These are phyloP conservation scores for Arthonia radiata DNA, from an alignment of 495 filamentous ascomycete genomes.

Conservation along the genomic window DNA sequence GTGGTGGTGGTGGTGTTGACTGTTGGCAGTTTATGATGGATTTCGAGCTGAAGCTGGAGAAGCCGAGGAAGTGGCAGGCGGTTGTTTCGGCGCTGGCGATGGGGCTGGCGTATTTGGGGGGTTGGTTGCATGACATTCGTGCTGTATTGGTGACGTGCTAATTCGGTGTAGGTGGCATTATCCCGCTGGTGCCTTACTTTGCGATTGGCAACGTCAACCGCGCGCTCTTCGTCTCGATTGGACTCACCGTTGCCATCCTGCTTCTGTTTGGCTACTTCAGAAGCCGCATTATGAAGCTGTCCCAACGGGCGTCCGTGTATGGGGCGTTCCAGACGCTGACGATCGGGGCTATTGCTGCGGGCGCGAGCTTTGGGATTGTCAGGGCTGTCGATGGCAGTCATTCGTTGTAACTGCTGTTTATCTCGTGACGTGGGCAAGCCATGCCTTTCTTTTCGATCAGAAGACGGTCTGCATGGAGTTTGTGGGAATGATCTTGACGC, in stretches of 20 bases:
- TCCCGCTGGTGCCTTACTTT: slow-evolving; percentile 34
- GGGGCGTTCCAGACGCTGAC: slow-evolving; percentile 11
- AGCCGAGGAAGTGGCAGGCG: slow-evolving; percentile 17
- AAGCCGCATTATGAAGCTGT: slow-evolving; percentile 8
- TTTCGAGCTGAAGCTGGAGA: slow-evolving; percentile 22
- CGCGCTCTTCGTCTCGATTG: slow-evolving; percentile 24
- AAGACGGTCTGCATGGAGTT: too few species aligned
- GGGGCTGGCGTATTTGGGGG: slow-evolving; percentile 27
- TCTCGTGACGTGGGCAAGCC: too few species aligned
- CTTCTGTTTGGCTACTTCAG: slow-evolving; percentile 28
- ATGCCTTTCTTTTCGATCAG: too few species aligned
- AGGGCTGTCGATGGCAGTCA: slow-evolving; percentile 9
- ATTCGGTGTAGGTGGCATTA: slow-evolving; percentile 18
- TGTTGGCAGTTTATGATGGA: slow-evolving; percentile 24
- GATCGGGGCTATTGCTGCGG: slow-evolving; percentile 9
- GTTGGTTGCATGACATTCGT: slow-evolving; percentile 9
- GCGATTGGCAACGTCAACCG: slow-evolving; percentile 15
- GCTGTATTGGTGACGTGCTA: neutral
- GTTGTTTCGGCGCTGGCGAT: slow-evolving; percentile 25
- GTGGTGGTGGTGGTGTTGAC: slow-evolving; percentile 1
- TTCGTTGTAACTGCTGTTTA: too few species aligned
- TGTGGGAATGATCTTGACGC: too few species aligned
- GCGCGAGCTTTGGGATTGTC: slow-evolving; percentile 10
- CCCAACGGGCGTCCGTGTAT: slow-evolving; percentile 3
- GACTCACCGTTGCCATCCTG: slow-evolving; percentile 24